Percentiles rank a stretch among this genome's conserved stretches.
These are phyloP conservation scores for Cystobasidium ongulense DNA, from an alignment of 768 basidiomycete species.

Conservation along the genomic window DNA sequence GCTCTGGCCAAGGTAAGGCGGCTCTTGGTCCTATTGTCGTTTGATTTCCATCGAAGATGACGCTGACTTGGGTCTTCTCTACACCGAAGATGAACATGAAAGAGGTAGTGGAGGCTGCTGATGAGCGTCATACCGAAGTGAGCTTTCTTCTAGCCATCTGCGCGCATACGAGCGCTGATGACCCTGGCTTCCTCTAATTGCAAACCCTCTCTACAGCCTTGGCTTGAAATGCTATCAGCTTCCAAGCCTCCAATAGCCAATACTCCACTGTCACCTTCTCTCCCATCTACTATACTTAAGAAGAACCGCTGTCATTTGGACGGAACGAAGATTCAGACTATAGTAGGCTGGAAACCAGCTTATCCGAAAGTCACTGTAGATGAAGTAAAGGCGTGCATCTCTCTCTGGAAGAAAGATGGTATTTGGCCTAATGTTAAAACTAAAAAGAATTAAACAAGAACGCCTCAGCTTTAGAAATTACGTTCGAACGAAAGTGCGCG, in stretches of 20 bases:
- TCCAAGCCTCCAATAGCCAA: constrained; percentile 34
- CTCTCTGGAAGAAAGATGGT: constrained; percentile 35
- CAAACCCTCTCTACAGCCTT: constrained; percentile 10
- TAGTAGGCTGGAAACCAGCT: constrained; percentile 35
- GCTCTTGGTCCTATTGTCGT: too few relatives aligned
- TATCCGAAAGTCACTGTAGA: constrained; percentile 5
- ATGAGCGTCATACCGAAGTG: constrained; percentile 34
- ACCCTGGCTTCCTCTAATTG: background rate
- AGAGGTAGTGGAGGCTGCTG: constrained; percentile 36
- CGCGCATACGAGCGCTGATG: background rate
- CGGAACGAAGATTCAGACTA: background rate
- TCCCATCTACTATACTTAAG: constrained; percentile 23
- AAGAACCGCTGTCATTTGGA: constrained; percentile 34
- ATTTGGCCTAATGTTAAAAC: constrained; percentile 35
- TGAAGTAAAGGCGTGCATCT: constrained; percentile 26
- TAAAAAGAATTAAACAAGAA: background rate
- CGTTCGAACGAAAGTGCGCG: too few relatives aligned
- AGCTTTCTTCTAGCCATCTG: background rate
- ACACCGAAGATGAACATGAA: constrained; percentile 33
- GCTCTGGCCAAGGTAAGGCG: constrained; percentile 32
- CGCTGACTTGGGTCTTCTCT: background rate
- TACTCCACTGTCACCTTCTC: constrained; percentile 35
- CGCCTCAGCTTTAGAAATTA: too few relatives aligned
- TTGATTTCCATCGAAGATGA: background rate
- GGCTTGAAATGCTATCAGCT: constrained; percentile 32